phyloP scores from a whole-genome alignment of 176 grass and related monocot genomes.

The Pontederia paniculata region DNA sequence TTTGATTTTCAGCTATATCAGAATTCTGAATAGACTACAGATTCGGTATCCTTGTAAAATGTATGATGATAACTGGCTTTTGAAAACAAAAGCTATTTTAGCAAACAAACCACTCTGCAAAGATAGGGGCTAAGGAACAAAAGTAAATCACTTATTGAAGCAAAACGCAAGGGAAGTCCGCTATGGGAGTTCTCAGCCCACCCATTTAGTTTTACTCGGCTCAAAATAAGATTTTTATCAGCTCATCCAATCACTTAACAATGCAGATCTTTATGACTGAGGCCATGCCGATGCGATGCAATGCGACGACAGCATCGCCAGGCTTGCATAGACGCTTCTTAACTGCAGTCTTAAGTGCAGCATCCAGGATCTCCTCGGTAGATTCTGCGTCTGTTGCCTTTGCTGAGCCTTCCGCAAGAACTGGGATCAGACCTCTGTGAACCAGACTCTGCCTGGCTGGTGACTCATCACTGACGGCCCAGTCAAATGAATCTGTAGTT shows the following conservation, averaged over 20 bases:
- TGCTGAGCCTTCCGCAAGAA: slow-evolving; percentile 3
- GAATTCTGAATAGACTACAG: too few species aligned
- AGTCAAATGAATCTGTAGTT: slow-evolving; percentile 7
- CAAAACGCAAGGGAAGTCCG: too few species aligned
- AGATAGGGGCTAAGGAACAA: too few species aligned
- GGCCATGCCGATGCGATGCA: not conserved
- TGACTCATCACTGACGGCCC: not conserved
- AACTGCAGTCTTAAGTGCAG: not conserved
- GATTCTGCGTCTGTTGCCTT: slow-evolving; percentile 6
- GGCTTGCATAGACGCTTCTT: not conserved
- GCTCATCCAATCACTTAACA: not conserved
- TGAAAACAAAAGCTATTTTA: too few species aligned
- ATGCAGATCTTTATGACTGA: slow-evolving; percentile 12
- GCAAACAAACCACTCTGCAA: too few species aligned
- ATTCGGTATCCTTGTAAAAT: too few species aligned
- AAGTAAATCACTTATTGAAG: too few species aligned
- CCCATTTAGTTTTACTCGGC: too few species aligned
- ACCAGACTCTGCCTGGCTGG: slow-evolving; percentile 7
- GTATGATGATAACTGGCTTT: too few species aligned
- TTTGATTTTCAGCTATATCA: too few species aligned
- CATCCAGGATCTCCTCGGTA: slow-evolving; percentile 1
- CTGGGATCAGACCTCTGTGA: not conserved
- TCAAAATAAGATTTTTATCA: not conserved
- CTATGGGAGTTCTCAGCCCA: too few species aligned
- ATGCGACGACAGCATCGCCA: slow-evolving; percentile 2